Evolutionary conservation across 2,329 filamentous ascomycete species (phyloP).

Genomic region (Lizonia empirigonia): DNA sequence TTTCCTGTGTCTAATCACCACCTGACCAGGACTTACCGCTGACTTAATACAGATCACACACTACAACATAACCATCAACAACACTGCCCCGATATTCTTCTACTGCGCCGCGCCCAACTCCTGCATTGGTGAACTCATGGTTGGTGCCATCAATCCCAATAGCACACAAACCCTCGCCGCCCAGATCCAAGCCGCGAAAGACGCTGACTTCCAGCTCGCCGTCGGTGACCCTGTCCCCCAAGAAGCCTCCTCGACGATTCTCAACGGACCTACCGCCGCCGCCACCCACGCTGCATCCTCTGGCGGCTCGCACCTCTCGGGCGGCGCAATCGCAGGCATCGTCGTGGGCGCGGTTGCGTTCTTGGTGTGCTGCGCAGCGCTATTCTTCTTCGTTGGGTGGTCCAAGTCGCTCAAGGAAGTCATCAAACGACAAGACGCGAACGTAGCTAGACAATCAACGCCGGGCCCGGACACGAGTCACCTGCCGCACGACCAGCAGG

Average conservation of each 20-base stretch:
- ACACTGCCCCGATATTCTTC: conserved; percentile 46
- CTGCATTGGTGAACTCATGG: conserved; percentile 70
- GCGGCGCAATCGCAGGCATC: conserved; percentile 56
- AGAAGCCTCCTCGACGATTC: conserved; percentile 36
- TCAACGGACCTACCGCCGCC: conserved; percentile 16
- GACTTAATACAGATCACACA: conserved; percentile 27
- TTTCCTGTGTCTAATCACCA: neutral
- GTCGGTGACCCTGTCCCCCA: conserved; percentile 50
- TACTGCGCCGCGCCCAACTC: conserved; percentile 64
- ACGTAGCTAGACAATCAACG: conserved; percentile 4
- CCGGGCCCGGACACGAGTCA: conserved; percentile 13
- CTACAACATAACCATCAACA: conserved; percentile 45
- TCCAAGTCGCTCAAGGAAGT: conserved; percentile 40
- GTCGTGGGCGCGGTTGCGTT: conserved; percentile 68
- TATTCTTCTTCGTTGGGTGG: conserved; percentile 69
- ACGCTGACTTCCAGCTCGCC: conserved; percentile 39
- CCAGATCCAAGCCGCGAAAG: conserved; percentile 33
- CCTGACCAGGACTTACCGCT: neutral
- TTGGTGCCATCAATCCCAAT: conserved; percentile 74
- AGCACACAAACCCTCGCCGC: conserved; percentile 35
- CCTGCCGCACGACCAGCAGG: conserved; percentile 8
- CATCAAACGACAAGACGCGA: conserved; percentile 26
- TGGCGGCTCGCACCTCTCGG: conserved; percentile 32
- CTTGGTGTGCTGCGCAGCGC: conserved; percentile 63
- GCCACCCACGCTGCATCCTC: conserved; percentile 2